Percentiles rank a stretch among this genome's conserved stretches.
phyloP scores from a whole-genome alignment of 129 eudicot species.

The Ambrosia trifida region DNA sequence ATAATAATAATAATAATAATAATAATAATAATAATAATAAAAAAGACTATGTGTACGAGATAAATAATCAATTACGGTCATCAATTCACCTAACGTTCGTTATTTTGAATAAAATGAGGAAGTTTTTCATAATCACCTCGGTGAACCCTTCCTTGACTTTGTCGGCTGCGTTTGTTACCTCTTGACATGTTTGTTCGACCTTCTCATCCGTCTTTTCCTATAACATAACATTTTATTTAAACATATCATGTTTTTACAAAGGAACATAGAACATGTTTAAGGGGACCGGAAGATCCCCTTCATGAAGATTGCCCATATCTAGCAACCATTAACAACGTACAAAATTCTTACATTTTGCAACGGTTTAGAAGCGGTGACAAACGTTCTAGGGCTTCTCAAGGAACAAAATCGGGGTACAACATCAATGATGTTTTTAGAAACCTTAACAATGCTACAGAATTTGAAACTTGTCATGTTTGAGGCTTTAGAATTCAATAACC shows the following conservation, averaged over 20 bases:
- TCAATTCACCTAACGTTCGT: neutral
- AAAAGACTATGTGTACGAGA: no score
- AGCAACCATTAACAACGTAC: neutral
- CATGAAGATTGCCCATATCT: neutral
- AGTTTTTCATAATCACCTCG: conserved; percentile 17
- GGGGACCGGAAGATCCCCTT: neutral
- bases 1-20: no score
- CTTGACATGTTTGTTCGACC: conserved; percentile 47
- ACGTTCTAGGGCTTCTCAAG: conserved; percentile 29
- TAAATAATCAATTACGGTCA: no score
- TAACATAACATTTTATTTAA: neutral
- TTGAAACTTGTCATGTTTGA: conserved; percentile 31
- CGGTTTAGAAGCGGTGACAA: conserved; percentile 38
- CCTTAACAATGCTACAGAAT: conserved; percentile 10
- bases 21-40: no score
- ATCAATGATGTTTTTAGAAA: conserved; percentile 18
- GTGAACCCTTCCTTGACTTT: conserved; percentile 49
- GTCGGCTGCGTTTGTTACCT: conserved; percentile 50
- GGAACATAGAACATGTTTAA: neutral
- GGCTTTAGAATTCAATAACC: neutral
- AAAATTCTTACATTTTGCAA: conserved; percentile 28
- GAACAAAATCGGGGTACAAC: conserved; percentile 3
- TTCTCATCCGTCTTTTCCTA: conserved; percentile 39
- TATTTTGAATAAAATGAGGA: no score
- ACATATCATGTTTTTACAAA: no score